Base-by-base conservation (phyloP, 352 stramenopile species). In the Globisporangium iwayamae region DNA sequence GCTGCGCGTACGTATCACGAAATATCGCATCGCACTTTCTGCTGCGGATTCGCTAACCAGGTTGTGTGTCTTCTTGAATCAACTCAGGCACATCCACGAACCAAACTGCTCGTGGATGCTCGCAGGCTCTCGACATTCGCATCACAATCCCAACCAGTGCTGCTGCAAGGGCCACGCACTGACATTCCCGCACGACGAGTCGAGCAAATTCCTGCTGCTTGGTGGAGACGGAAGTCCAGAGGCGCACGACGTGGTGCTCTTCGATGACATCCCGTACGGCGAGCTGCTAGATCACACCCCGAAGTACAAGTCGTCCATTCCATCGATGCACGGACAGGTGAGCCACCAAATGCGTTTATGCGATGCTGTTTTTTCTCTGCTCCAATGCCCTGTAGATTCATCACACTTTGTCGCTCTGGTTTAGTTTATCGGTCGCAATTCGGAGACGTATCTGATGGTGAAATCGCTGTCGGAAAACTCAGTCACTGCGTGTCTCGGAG, bases 371-470 rank as follows among this genome's bases (percentile, higher is more conserved):
- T 38, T 30, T 55, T 34, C 39, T 39, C 45, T 56, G 34, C 39
- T 57, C 28, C 22, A 7, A 11, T 10, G 36, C 28, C 53, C 4
- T 38, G 14, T 28, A 60, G 25, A 9, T 10, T 55, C 25, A 28
- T 28, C 25, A 28, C 25, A 28, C 25, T 28, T 28, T 28, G 25
- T 28, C 25, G 25, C 25, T 28, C 1, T 28, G 25, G 5, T 4
- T 1, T 47, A 92, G 73, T 94, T 94, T 66, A 88, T 94, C 48
- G 85, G 85, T 1, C 81, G 83, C 36, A 89, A 91, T 56, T 83
- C 80, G 9, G 85, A 94, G 68, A 92, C 81, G 20, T 94, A 91
- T 53, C 48, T 89, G 36, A 78, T 94, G 66, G 81, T 94, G 39
- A 86, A 85, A 28, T 90, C 85, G 11, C 53, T 94, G n/a, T 68